Percentiles rank a stretch among this genome's conserved stretches.
These are phyloP conservation scores for Alternaria triticina DNA, from an alignment of 2,329 filamentous ascomycete species.

Conservation along the genomic window DNA sequence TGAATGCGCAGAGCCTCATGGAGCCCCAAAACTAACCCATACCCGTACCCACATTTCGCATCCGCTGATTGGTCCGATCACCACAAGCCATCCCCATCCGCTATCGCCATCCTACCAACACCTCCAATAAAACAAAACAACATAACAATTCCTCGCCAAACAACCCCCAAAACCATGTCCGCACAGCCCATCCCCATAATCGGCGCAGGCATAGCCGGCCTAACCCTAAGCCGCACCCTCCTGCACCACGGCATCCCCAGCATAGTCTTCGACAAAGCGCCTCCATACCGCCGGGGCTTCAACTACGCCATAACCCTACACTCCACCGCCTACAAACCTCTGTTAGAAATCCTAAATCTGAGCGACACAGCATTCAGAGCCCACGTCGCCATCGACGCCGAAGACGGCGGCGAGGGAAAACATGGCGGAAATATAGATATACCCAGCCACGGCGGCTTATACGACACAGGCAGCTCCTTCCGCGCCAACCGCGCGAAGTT, in stretches of 20 bases:
- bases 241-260: slow-evolving; percentile 37
- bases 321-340: slow-evolving; percentile 35
- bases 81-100: neutral
- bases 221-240: slow-evolving; percentile 49
- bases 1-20: neutral
- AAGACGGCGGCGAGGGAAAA: slow-evolving; percentile 30
- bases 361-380: slow-evolving; percentile 40
- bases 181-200: slow-evolving; percentile 42
- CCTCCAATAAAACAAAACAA: neutral
- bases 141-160: neutral
- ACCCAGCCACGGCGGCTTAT: slow-evolving; percentile 3
- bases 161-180: neutral
- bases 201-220: slow-evolving; percentile 55
- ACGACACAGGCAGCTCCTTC: slow-evolving; percentile 23
- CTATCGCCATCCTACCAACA: neutral
- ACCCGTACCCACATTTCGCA: neutral
- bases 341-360: slow-evolving; percentile 42
- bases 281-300: slow-evolving; percentile 28
- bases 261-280: slow-evolving; percentile 45
- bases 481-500: slow-evolving; percentile 47
- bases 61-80: neutral
- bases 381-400: slow-evolving; percentile 41
- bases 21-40: too few relatives aligned
- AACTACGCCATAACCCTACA: slow-evolving; percentile 52
- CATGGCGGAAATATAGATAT: slow-evolving; percentile 10